Evolutionary conservation across 768 basidiomycete species (phyloP).

Genomic region (Dioszegia hungarica): DNA sequence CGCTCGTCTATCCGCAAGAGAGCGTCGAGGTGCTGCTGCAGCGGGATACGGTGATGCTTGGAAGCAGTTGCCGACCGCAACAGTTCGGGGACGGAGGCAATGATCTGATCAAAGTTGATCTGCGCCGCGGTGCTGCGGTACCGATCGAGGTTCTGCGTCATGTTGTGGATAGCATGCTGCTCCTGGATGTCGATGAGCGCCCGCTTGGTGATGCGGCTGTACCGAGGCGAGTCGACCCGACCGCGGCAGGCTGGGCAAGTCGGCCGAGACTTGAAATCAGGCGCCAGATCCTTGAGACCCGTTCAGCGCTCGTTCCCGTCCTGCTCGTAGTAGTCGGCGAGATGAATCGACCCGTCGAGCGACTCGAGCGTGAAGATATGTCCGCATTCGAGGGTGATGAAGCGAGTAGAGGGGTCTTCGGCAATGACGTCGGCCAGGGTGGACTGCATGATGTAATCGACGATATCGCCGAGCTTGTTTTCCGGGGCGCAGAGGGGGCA

Average conservation of each 20-base stretch:
- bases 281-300: conserved; percentile 52
- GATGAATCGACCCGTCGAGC: conserved; percentile 59
- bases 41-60: neutral
- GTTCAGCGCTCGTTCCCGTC: conserved; percentile 52
- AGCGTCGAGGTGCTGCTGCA: neutral
- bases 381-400: conserved; percentile 59
- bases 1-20: neutral
- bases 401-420: conserved; percentile 53
- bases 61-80: neutral
- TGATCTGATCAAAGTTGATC: neutral
- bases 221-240: conserved; percentile 59
- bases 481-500: conserved; percentile 57
- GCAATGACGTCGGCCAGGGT: conserved; percentile 55
- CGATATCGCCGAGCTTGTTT: conserved; percentile 52
- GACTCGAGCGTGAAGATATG: conserved; percentile 70
- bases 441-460: conserved; percentile 60
- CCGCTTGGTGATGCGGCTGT: conserved; percentile 61
- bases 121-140: neutral
- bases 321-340: conserved; percentile 56
- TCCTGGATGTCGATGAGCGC: conserved; percentile 65
- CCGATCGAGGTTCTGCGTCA: neutral
- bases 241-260: conserved; percentile 62
- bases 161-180: conserved; percentile 55
- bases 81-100: neutral
- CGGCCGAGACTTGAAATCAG: conserved; percentile 53